phyloP scores from a whole-genome alignment of 164 flowering plant species.

The Akebia trifoliata region DNA sequence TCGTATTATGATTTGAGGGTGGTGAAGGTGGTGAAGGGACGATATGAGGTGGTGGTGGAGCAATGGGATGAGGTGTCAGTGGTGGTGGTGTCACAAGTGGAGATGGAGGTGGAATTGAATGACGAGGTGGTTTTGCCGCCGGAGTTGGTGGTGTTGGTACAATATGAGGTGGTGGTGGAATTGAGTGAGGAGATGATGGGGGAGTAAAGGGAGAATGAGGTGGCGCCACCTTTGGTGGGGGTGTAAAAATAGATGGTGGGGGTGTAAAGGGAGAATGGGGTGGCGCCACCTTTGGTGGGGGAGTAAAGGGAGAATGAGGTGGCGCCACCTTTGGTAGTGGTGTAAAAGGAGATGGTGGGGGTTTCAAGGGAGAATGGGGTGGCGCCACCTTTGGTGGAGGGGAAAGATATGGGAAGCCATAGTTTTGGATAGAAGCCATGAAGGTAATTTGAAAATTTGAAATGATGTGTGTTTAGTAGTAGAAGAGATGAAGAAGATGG shows the following conservation, averaged over 20 bases:
- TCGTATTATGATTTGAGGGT: slow-evolving; percentile 31
- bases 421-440: slow-evolving; percentile 11
- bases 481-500: slow-evolving; percentile 14
- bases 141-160: slow-evolving; percentile 6
- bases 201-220: no score
- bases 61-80: slow-evolving; percentile 10
- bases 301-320: not conserved
- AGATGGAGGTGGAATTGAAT: slow-evolving; percentile 3
- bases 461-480: not conserved
- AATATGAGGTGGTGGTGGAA: slow-evolving; percentile 3
- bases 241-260: no score
- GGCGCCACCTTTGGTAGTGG: slow-evolving; percentile 4
- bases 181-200: no score
- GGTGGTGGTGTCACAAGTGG: slow-evolving; percentile 12
- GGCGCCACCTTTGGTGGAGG: slow-evolving; percentile 19
- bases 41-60: slow-evolving; percentile 30
- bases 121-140: slow-evolving; percentile 2
- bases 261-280: no score
- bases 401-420: slow-evolving; percentile 22
- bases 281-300: not conserved
- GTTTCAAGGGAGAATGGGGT: not conserved
- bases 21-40: slow-evolving; percentile 36
- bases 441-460: not conserved
- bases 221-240: not conserved
- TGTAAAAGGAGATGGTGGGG: not conserved